Percentiles rank a stretch among this genome's conserved stretches.
phyloP scores from a whole-genome alignment of 116 monocot species.

The Cymodocea nodosa region DNA sequence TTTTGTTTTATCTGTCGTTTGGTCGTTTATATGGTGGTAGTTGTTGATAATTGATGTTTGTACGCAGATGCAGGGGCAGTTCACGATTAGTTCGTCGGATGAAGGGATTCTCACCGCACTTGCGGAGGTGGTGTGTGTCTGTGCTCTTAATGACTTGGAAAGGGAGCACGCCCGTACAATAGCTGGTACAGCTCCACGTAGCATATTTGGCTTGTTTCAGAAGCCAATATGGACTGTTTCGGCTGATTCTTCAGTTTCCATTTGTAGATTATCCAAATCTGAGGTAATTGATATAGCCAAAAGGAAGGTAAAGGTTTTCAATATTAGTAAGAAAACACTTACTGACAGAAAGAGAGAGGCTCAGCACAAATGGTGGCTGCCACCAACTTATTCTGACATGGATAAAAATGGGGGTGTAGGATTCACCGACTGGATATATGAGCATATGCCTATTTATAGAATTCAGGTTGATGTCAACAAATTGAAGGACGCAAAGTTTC shows the following conservation, averaged over 20 bases:
- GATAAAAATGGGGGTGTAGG: slow-evolving; percentile 31
- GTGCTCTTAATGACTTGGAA: slow-evolving; percentile 30
- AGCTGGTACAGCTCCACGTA: slow-evolving; percentile 8
- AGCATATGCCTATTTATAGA: slow-evolving; percentile 55
- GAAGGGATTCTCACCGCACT: slow-evolving; percentile 34
- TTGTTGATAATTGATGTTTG: background rate
- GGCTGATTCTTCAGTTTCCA: slow-evolving; percentile 41
- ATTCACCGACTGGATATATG: slow-evolving; percentile 42
- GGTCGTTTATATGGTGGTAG: background rate
- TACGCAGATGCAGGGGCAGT: slow-evolving; percentile 29
- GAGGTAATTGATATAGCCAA: slow-evolving; percentile 33
- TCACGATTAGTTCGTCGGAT: slow-evolving; percentile 49
- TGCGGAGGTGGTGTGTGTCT: slow-evolving; percentile 69
- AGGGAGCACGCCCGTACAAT: slow-evolving; percentile 10
- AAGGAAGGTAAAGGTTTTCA: slow-evolving; percentile 20
- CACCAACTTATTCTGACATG: slow-evolving; percentile 22
- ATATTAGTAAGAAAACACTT: slow-evolving; percentile 18
- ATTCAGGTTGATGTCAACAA: slow-evolving; percentile 46
- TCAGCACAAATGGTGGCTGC: slow-evolving; percentile 40
- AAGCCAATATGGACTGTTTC: slow-evolving; percentile 26
- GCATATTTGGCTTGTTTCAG: slow-evolving; percentile 25
- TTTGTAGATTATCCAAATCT: slow-evolving; percentile 32
- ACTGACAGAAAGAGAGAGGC: slow-evolving; percentile 2
- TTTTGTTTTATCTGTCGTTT: slow-evolving; percentile 5
- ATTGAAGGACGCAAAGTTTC: slow-evolving; percentile 49